Percentiles rank a stretch among this genome's conserved stretches.
Conservation (phyloP, 2,329 filamentous ascomycete species). For the Arthrobotrys conoides region DNA sequence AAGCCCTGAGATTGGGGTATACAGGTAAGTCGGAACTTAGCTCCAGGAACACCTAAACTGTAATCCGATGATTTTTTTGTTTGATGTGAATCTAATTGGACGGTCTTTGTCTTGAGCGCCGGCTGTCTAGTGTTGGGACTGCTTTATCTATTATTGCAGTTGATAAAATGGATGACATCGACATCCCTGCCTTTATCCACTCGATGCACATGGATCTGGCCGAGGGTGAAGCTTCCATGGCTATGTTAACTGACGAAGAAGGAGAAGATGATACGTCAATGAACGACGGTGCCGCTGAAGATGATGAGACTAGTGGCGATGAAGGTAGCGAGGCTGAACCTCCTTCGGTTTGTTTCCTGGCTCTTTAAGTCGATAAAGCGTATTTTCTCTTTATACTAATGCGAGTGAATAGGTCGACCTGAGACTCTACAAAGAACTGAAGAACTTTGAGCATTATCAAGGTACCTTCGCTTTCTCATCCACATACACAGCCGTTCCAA, state of each 20-base stretch:
- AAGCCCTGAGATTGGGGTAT: background rate
- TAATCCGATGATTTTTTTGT: background rate
- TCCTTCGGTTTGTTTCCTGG: background rate
- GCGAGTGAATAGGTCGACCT: conserved; percentile 11
- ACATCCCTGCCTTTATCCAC: background rate
- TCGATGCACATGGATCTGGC: background rate
- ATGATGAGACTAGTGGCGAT: background rate
- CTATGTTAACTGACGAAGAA: background rate
- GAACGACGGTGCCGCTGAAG: background rate
- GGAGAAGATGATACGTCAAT: background rate
- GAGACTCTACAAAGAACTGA: conserved; percentile 21
- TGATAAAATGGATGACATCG: background rate
- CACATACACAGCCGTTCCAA: conserved; percentile 28
- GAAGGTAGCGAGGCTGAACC: too few species aligned
- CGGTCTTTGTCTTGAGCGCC: too few species aligned
- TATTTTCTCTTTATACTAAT: background rate
- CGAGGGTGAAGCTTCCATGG: background rate
- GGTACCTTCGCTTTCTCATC: conserved; percentile 54
- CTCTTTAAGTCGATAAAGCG: background rate
- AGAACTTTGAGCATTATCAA: conserved; percentile 26
- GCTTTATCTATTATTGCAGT: too few species aligned
- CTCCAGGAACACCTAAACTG: background rate
- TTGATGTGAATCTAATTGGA: background rate
- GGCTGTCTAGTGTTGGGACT: too few species aligned
- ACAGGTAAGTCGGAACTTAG: background rate